Evolutionary conservation across 2,329 filamentous ascomycete species (phyloP), one percentile per base, ranked within the genome.

Genomic region (Epichloe uncinata): DNA sequence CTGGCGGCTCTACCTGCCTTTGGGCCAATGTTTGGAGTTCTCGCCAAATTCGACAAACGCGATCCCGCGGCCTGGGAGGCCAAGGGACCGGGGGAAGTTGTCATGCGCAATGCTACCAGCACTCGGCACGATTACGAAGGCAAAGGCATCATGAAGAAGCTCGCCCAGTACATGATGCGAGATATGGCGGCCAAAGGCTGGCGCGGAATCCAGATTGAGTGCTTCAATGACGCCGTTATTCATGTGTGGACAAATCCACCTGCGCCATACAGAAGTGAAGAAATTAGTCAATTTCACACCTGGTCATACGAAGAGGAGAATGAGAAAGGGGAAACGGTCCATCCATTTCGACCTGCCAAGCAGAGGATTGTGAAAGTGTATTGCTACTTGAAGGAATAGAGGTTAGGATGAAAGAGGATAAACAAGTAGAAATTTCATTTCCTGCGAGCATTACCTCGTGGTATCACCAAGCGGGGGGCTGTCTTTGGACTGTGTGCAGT

Each of bases 81-180:
- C 6, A 60, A 56, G 37, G 54, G 42, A 5, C 55, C 49, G 0
- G 57, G 57, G 3, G 55, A 65, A 52, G 53, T 62, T 7, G 36
- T 63, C 3, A 41, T 56, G 15, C 59, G 62, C 35, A 58, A 54
- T 46, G 58, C 54, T 6, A 64, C 61, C 16, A 52, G 54, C 40
- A 63, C 61, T n/a, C 52, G 57, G 35, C 41, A 33, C 4, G 60
- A 59, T 13, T 58, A 63, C 46, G 59, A 61, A 44, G 59, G 61
- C 6, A 47, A 49, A 26, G 56, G 57, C 9, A 18, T 61, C 9
- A 61, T 63, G 54, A 57, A 54, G 38, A 37, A 33, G 5, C 37
- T 57, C 41, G 60, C 61, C 16, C 53, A 53, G n/a, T 49, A 50
- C 33, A 49, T 60, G 45, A 59, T 64, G 61, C 50, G 45, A 11